A percentile compares a stretch with the other conserved stretches of the same genome.
Conservation (phyloP, 768 basidiomycete genomes). For the Suillus alpinus region DNA sequence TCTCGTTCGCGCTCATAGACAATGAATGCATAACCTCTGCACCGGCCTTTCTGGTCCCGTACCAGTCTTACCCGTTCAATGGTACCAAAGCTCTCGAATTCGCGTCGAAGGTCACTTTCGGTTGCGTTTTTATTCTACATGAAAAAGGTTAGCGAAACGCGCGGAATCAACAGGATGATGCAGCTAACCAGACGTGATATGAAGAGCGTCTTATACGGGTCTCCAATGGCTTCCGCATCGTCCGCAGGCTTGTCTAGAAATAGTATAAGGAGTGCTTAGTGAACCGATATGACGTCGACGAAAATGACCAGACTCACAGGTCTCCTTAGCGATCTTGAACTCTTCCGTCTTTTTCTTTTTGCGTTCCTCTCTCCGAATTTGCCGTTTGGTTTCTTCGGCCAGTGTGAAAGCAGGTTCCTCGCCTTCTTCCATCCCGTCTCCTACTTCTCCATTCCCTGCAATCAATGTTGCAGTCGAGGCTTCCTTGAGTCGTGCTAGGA, state of each 20-base stretch:
- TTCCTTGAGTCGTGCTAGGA: slow-evolving; percentile 74
- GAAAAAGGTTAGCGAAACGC: slow-evolving; percentile 15
- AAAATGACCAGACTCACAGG: slow-evolving; percentile 57
- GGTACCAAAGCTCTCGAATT: slow-evolving; percentile 93
- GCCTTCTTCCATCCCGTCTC: slow-evolving; percentile 78
- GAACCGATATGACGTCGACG: background rate
- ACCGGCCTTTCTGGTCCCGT: slow-evolving; percentile 82
- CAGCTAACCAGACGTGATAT: slow-evolving; percentile 80
- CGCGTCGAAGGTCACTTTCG: slow-evolving; percentile 87
- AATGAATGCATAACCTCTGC: slow-evolving; percentile 93
- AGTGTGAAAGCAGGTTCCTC: slow-evolving; percentile 79
- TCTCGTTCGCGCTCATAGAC: slow-evolving; percentile 98
- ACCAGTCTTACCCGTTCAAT: slow-evolving; percentile 95
- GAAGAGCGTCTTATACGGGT: slow-evolving; percentile 98
- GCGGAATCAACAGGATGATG: background rate
- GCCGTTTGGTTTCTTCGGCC: slow-evolving; percentile 79
- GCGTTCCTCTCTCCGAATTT: slow-evolving; percentile 73
- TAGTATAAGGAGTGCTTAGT: slow-evolving; percentile 10
- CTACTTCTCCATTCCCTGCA: slow-evolving; percentile 41
- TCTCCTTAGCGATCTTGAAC: slow-evolving; percentile 79
- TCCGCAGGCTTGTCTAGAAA: slow-evolving; percentile 88
- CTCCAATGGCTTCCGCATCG: slow-evolving; percentile 86
- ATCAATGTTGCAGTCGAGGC: slow-evolving; percentile 69
- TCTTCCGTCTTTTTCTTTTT: slow-evolving; percentile 74
- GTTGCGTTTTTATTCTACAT: slow-evolving; percentile 86